Percentiles rank a stretch among this genome's conserved stretches.
These are phyloP conservation scores for Discostella stelligeroides DNA, from an alignment of 108 stramenopile genomes.

Conservation along the genomic window DNA sequence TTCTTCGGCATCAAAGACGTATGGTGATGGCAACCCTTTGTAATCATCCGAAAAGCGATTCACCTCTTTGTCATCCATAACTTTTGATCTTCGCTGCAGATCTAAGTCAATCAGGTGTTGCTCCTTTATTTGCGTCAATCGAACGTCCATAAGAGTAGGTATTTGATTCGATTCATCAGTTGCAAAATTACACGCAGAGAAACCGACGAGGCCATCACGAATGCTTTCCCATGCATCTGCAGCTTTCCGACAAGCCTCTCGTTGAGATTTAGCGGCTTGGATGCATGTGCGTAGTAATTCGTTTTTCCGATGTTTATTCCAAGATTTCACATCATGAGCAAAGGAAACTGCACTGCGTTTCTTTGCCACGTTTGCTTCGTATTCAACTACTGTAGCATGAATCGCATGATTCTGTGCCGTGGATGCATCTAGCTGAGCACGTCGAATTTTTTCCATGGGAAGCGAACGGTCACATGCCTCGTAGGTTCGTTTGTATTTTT, in stretches of 20 bases:
- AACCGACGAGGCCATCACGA: conserved; percentile 74
- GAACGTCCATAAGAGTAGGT: background rate
- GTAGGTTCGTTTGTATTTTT: conserved; percentile 60
- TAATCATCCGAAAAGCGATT: too few species aligned
- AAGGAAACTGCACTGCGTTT: conserved; percentile 74
- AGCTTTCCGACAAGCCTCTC: conserved; percentile 68
- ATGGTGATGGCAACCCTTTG: too few species aligned
- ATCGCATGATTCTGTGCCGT: conserved; percentile 83
- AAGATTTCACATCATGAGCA: conserved; percentile 85
- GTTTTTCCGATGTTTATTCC: conserved; percentile 85
- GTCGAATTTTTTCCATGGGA: conserved; percentile 64
- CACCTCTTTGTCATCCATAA: too few species aligned
- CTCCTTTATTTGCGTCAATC: background rate
- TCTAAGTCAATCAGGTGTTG: background rate
- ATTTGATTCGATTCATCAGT: conserved; percentile 5
- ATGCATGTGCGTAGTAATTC: conserved; percentile 67
- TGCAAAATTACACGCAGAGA: conserved; percentile 51
- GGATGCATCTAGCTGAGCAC: conserved; percentile 69
- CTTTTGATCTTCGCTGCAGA: too few species aligned
- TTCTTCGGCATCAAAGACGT: background rate
- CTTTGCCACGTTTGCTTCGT: conserved; percentile 82
- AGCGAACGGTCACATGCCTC: conserved; percentile 43
- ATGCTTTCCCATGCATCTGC: conserved; percentile 81
- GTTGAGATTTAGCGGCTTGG: conserved; percentile 68
- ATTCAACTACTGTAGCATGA: conserved; percentile 85